phyloP scores from a whole-genome alignment of 208 protist genomes.

The Trypanosoma congolense region DNA sequence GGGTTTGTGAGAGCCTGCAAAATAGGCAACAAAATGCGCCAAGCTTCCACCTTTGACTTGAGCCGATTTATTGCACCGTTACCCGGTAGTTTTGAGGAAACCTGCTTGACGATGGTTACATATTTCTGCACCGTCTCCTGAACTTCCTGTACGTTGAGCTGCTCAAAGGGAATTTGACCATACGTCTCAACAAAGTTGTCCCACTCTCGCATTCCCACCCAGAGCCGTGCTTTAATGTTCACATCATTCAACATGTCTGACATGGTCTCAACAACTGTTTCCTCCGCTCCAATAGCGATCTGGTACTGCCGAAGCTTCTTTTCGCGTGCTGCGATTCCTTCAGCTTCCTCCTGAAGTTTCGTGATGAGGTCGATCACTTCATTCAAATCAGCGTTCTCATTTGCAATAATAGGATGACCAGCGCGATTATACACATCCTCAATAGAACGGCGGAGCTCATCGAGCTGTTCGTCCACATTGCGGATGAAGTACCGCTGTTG shows the following conservation, averaged over 20 bases:
- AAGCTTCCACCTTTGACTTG: conserved; percentile 88
- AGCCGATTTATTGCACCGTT: conserved; percentile 84
- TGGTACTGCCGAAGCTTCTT: conserved; percentile 87
- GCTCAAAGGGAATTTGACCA: conserved; percentile 56
- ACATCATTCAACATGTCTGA: conserved; percentile 89
- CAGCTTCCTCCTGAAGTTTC: conserved; percentile 68
- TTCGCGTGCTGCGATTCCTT: conserved; percentile 78
- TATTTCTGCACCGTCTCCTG: conserved; percentile 88
- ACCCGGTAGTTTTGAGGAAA: conserved; percentile 72
- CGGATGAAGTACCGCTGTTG: conserved; percentile 90
- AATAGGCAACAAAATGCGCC: conserved; percentile 90
- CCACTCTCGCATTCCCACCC: conserved; percentile 86
- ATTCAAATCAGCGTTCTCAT: conserved; percentile 73
- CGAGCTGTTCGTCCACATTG: conserved; percentile 92
- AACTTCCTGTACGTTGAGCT: conserved; percentile 60
- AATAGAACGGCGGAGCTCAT: conserved; percentile 82
- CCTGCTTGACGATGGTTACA: conserved; percentile 85
- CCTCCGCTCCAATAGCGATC: conserved; percentile 83
- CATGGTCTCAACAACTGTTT: conserved; percentile 89
- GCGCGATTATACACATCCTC: conserved; percentile 83
- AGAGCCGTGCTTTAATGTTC: conserved; percentile 84
- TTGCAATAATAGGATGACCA: conserved; percentile 83
- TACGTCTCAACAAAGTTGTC: conserved; percentile 65
- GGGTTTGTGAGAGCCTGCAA: conserved; percentile 91
- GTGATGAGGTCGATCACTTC: conserved; percentile 83